Base-by-base conservation (phyloP, 1,139 yeast genomes). In the Candida smagusa region DNA sequence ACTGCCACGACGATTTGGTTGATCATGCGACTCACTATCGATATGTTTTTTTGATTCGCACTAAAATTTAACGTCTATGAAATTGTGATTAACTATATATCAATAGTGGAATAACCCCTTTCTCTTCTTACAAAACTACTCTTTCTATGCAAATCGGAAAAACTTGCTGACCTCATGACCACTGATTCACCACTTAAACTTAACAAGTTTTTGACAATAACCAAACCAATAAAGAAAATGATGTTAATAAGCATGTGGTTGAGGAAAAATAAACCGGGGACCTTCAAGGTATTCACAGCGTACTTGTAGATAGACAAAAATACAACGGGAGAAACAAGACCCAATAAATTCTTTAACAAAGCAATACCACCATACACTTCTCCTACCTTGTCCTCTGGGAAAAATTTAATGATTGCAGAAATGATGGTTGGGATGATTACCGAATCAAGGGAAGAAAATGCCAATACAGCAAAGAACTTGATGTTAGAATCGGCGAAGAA, bases 361-460 rank as follows among this genome's bases (percentile, higher is more conserved):
- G 81, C 74, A 40, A 76, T 54, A 2, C 74, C 77, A 2, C 81
- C 81, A 52, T 75, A 75, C 38, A 74, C 64, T 48, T 75, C 79
- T 9, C 83, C 82, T 3, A 72, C 63, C 43, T 63, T 65, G 13
- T 66, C 64, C 22, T 66, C 65, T 2, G 68, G 65, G 35, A 68
- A 70, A 48, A 75, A 76, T 52, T 79, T 80, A 41, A 77, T 68
- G 28, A 79, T 51, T 2, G 78, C 50, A 5, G 76, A 64, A 42
- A 73, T 74, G 22, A 79, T 43, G 1, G 77, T 63, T 0, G 86
- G 85, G 6, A 54, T 49, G 9, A 55, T 39, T 6, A 65, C 37
- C 0, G 79, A 61, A 0, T 80, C 79, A 29, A 81, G 52, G 1
- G 84, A 60, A 2, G 76, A 62, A n/a, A 79, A 45, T 0, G 65